Evolutionary conservation across 225 moss, liverwort and hornwort species (phyloP).

Genomic region (Polytrichum commune): DNA sequence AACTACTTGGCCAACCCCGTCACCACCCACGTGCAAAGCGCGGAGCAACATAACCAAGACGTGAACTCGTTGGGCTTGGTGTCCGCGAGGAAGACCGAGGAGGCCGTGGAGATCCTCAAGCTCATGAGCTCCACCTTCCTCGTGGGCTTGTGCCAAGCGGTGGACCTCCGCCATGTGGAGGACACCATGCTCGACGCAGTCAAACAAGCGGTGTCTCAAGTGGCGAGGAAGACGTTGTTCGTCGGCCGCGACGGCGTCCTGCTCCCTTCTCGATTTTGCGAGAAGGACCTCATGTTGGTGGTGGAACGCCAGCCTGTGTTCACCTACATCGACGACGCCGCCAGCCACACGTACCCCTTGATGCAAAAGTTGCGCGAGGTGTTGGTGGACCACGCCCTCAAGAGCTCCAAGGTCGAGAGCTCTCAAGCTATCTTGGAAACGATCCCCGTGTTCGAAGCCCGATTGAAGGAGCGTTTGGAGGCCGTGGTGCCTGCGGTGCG

Average conservation of each 20-base stretch:
- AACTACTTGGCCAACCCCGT: conserved; percentile 59
- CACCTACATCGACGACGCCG: conserved; percentile 35
- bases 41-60: conserved; percentile 73
- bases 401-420: background rate
- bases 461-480: conserved; percentile 10
- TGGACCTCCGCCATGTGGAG: too few species aligned
- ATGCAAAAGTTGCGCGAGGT: conserved; percentile 46
- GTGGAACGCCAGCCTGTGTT: conserved; percentile 51
- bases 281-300: conserved; percentile 52
- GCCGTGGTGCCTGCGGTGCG: conserved; percentile 12
- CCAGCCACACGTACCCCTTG: conserved; percentile 33
- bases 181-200: too few species aligned
- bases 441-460: conserved; percentile 12
- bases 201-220: too few species aligned
- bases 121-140: too few species aligned
- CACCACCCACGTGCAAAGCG: conserved; percentile 65
- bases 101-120: too few species aligned
- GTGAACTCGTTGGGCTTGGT: conserved; percentile 61
- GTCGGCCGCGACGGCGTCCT: conserved; percentile 17
- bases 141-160: too few species aligned
- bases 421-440: conserved; percentile 8
- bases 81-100: conserved; percentile 55
- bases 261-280: conserved; percentile 27
- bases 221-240: too few species aligned
- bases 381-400: conserved; percentile 3